A percentile compares a stretch with the other conserved stretches of the same genome.
These are phyloP conservation scores for Persicaria tinctoria DNA, from an alignment of 148 eudicot species.

Conservation along the genomic window DNA sequence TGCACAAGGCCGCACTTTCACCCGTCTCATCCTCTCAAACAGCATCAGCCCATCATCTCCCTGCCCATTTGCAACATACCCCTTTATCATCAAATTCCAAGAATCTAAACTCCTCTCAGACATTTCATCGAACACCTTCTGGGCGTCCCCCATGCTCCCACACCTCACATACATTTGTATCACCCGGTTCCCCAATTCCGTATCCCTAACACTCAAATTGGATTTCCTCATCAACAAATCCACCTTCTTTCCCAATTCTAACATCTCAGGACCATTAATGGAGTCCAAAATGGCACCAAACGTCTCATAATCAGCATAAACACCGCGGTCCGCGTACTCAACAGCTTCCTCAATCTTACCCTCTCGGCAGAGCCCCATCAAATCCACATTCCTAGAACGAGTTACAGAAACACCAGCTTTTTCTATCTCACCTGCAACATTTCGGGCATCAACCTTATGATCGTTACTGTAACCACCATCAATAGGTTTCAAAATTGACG, in stretches of 20 bases:
- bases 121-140: conserved; percentile 34
- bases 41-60: conserved; percentile 28
- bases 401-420: neutral
- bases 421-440: neutral
- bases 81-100: conserved; percentile 39
- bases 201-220: conserved; percentile 12
- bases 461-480: neutral
- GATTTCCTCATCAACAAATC: conserved; percentile 24
- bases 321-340: conserved; percentile 25
- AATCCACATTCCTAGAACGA: conserved; percentile 12
- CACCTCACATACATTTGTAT: conserved; percentile 26
- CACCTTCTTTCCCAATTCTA: conserved; percentile 29
- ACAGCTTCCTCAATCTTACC: conserved; percentile 32
- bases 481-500: neutral
- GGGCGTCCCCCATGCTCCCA: conserved; percentile 31
- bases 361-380: conserved; percentile 24
- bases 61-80: conserved; percentile 26
- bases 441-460: neutral
- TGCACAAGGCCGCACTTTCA: conserved; percentile 26
- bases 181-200: conserved; percentile 27
- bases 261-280: conserved; percentile 17
- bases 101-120: conserved; percentile 20
- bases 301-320: conserved; percentile 15
- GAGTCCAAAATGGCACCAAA: conserved; percentile 21
- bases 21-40: conserved; percentile 34